phyloP scores from a whole-genome alignment of 1,139 yeast genomes.

The Lodderomyces pseudojiufengensis region DNA sequence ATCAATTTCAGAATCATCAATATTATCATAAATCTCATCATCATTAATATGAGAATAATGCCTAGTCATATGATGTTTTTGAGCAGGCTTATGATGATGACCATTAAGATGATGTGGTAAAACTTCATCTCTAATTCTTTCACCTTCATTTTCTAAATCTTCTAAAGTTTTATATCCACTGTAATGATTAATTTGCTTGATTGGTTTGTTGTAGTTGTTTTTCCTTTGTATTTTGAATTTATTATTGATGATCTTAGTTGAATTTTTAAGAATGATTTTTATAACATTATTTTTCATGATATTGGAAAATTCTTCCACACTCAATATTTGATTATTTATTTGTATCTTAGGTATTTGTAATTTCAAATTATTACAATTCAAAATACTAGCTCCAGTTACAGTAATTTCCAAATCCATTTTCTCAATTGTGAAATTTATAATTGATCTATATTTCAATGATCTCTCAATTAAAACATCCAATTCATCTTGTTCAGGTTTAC shows the following conservation, averaged over 20 bases:
- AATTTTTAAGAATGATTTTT: conserved; percentile 63
- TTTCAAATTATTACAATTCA: conserved; percentile 62
- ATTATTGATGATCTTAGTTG: conserved; percentile 79
- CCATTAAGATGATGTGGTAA: neutral
- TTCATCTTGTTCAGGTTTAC: conserved; percentile 15
- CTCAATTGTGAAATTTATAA: conserved; percentile 55
- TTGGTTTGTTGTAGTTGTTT: conserved; percentile 28
- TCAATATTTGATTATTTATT: conserved; percentile 54
- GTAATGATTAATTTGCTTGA: conserved; percentile 44
- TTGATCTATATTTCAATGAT: conserved; percentile 63
- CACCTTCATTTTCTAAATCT: conserved; percentile 35
- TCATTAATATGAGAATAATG: conserved; percentile 3
- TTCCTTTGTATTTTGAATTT: conserved; percentile 48
- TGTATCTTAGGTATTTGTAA: conserved; percentile 39
- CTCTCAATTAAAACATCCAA: conserved; percentile 31
- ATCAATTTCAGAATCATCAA: conserved; percentile 3
- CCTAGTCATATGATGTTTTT: conserved; percentile 1
- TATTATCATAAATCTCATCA: conserved; percentile 4
- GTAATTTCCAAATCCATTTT: conserved; percentile 59
- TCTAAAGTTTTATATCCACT: conserved; percentile 36
- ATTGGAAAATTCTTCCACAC: conserved; percentile 66
- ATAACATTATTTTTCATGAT: conserved; percentile 66
- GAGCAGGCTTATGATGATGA: conserved; percentile 6
- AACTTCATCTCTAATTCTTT: conserved; percentile 20
- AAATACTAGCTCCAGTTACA: conserved; percentile 69